Base-by-base conservation (phyloP, 352 stramenopile genomes). In the Phytophthora litchii region DNA sequence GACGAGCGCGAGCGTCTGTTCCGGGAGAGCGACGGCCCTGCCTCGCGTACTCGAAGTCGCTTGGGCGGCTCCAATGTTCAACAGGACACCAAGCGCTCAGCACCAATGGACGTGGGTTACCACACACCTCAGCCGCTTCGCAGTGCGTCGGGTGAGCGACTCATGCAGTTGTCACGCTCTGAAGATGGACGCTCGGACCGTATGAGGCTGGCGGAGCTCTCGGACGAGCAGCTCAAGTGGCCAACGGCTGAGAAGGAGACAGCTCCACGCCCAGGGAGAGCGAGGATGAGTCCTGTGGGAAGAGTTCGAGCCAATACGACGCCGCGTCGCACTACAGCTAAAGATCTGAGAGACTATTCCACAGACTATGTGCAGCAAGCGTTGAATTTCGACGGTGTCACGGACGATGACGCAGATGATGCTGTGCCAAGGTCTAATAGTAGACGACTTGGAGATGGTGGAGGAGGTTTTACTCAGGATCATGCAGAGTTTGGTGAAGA, bases 171-270 rank as follows among this genome's bases (percentile, higher is more conserved):
- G 4, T 86, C 78, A 25, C 67, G 68, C 27, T 75, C 68, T 0
- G 72, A 89, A 51, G 65, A 84, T 21, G 38, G 37, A 11, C 76
- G 81, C 44, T 84, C 69, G 7, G 82, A 95, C 48, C 83, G 86
- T 37, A 93, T 95, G 86, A 52, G 69, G 16, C 59, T 93, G 2
- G 82, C 83, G 4, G 86, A 95, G 42, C 73, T 95, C 16, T 91
- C 80, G 52, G 76, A 91, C 47, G 76, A 88, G 42, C 78, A 83
- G 27, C 78, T 79, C 34, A 72, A 84, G 43, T 76, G 79, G 46
- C 47, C 78, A 2, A 64, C 62, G 2, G 53, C 65, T 4, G 56
- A 64, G 23, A 65, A 64, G 9, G 49, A 72, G 11, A 19, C 37
- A n/a, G 43, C 20, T 43, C 19, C 21, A 27, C 45, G 32, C 34